Percentiles rank a stretch among this genome's conserved stretches.
phyloP scores from a whole-genome alignment of 1,139 yeast species.

The Blastobotrys ciferrii region DNA sequence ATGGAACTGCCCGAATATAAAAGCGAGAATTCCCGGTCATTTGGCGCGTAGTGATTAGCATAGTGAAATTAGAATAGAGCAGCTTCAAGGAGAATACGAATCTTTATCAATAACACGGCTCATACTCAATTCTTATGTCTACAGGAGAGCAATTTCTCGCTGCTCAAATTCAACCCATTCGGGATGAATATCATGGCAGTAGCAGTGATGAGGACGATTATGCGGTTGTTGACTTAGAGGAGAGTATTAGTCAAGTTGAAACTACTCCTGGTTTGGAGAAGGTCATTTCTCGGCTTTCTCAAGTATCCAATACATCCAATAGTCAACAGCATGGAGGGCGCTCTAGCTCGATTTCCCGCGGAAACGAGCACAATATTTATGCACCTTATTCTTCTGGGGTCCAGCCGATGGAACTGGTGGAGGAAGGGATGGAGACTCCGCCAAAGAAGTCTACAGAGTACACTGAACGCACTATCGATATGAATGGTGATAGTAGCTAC shows the following conservation, averaged over 20 bases:
- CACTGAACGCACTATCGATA: constrained; percentile 1
- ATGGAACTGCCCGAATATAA: background rate
- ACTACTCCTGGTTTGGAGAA: constrained; percentile 11
- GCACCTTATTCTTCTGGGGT: background rate
- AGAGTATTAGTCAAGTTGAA: background rate
- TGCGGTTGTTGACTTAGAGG: background rate
- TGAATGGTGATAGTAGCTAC: constrained; percentile 9
- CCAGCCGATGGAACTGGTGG: constrained; percentile 10
- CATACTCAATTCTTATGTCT: background rate
- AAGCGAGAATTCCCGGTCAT: background rate
- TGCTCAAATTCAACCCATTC: background rate
- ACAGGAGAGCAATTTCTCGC: background rate
- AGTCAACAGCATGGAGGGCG: background rate
- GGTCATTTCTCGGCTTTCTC: constrained; percentile 10
- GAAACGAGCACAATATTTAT: background rate
- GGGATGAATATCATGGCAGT: background rate
- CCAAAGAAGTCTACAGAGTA: background rate
- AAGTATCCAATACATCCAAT: background rate
- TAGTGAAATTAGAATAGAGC: background rate
- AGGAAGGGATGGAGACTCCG: constrained; percentile 6
- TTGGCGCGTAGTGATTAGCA: background rate
- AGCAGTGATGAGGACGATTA: background rate
- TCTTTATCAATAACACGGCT: background rate
- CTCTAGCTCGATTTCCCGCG: background rate
- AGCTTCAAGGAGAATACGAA: background rate